Base-by-base conservation (phyloP, 1,284 basidiomycete genomes). In the Cutaneotrichosporon curvatum region DNA sequence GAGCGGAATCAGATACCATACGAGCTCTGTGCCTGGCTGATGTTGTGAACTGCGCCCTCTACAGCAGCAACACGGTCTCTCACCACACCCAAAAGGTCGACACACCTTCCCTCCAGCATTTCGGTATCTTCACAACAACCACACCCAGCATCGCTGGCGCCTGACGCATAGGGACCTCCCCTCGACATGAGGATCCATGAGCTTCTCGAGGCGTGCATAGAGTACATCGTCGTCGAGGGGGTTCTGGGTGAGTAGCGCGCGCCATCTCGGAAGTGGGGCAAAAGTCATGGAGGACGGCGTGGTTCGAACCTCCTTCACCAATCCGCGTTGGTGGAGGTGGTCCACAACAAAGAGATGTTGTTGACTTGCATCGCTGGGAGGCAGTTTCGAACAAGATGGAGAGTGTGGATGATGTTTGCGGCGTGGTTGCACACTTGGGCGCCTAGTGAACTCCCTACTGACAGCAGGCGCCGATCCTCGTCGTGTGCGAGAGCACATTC, bases 121-220 rank as follows among this genome's bases (percentile, higher is more conserved):
- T 28, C 7, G 25, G 8, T 12, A 28, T 28, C 25, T 7, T 28
- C 12, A 7, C 25, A 28, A 28, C 25, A 28, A 7, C 25, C 7
- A 28, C 25, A 28, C 25, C 25, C 12, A 12, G 8, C 7, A 7
- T 7, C 25, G 25, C 25, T 7, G 25, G 12, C 25, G 25, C 25
- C 12, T 12, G 25, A n/a, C n/a, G n/a, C n/a, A n/a, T n/a, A n/a
- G n/a, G n/a, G n/a, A n/a, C n/a, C n/a, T n/a, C n/a, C 12, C 25
- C 25, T 28, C 42, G 15, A 18, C 18, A 70, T 70, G 67, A 55
- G 61, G 49, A 61, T 70, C 11, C 66, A 70, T 51, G 63, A 70
- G 48, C 50, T 68, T 15, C 56, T 68, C 48, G 65, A 70, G 44
- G 52, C 53, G 0, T 64, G 59, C 42, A 50, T 70, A 40, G 62